Percentiles rank a stretch among this genome's conserved stretches.
phyloP scores from a whole-genome alignment of 2,329 filamentous ascomycete species.

The Karstenula rhodostoma region DNA sequence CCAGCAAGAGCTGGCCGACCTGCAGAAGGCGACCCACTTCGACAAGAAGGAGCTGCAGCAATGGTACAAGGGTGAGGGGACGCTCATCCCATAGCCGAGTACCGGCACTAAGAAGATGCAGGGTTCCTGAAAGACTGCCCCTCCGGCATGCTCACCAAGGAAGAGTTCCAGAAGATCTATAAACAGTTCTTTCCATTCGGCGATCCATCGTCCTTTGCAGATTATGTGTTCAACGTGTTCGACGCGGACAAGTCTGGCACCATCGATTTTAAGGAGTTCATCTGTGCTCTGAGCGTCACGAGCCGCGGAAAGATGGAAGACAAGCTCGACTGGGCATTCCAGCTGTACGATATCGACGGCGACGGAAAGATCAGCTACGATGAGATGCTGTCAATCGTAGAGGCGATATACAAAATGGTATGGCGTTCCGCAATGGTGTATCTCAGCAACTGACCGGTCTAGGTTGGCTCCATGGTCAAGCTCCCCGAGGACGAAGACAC shows the following conservation, averaged over 20 bases:
- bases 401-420: constrained; percentile 99
- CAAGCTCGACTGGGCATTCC: constrained; percentile 99
- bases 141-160: constrained; percentile 93
- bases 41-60: constrained; percentile 99
- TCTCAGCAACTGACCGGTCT: background rate
- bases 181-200: constrained; percentile 99
- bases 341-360: constrained; percentile 98
- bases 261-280: constrained; percentile 99
- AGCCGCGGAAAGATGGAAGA: constrained; percentile 99
- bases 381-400: constrained; percentile 98
- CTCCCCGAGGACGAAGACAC: constrained; percentile 98
- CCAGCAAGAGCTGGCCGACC: constrained; percentile 91
- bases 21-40: constrained; percentile 97
- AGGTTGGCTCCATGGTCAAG: constrained; percentile 99
- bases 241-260: constrained; percentile 96
- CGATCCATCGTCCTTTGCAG: constrained; percentile 95
- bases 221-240: constrained; percentile 99
- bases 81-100: background rate
- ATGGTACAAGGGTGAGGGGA: constrained; percentile 91
- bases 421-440: constrained; percentile 11
- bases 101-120: constrained; percentile 51
- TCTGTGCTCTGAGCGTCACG: constrained; percentile 95
- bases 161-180: constrained; percentile 99
- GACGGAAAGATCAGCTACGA: constrained; percentile 99
- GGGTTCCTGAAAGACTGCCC: constrained; percentile 99